phyloP scores from a whole-genome alignment of 148 eudicot species.

The Silene uniflora region DNA sequence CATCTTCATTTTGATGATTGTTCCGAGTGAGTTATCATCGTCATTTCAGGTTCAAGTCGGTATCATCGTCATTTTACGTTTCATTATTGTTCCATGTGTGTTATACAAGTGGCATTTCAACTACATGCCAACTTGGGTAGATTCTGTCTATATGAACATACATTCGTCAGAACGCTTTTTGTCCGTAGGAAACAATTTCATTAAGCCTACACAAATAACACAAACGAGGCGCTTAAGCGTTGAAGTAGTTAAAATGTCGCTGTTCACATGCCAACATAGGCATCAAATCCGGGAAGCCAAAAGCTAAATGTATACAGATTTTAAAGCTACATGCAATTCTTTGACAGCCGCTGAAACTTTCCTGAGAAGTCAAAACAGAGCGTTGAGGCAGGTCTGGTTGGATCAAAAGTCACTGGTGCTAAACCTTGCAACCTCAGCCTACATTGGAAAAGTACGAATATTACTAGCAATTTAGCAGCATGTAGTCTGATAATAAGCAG shows the following conservation, averaged over 20 bases:
- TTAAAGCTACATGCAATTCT: neutral
- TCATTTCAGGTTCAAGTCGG: no score
- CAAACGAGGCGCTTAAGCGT: no score
- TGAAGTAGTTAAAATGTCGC: no score
- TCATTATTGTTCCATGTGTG: neutral
- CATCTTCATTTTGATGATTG: neutral
- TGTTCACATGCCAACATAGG: no score
- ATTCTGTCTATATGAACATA: no score
- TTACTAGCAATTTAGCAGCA: constrained; percentile 5
- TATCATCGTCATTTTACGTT: no score
- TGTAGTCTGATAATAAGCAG: neutral
- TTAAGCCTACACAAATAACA: no score
- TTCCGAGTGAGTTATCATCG: neutral
- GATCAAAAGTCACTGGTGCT: constrained; percentile 30
- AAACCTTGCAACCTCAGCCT: neutral
- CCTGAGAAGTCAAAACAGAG: neutral
- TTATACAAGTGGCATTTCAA: neutral
- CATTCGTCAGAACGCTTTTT: no score
- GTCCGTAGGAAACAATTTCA: no score
- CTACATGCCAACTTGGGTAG: neutral
- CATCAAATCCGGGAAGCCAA: no score
- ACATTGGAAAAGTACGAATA: neutral
- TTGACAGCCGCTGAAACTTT: neutral
- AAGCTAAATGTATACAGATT: neutral
- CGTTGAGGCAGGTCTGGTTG: neutral